Base-by-base conservation (phyloP, 164 flowering plant genomes). In the Magnolia sinica region DNA sequence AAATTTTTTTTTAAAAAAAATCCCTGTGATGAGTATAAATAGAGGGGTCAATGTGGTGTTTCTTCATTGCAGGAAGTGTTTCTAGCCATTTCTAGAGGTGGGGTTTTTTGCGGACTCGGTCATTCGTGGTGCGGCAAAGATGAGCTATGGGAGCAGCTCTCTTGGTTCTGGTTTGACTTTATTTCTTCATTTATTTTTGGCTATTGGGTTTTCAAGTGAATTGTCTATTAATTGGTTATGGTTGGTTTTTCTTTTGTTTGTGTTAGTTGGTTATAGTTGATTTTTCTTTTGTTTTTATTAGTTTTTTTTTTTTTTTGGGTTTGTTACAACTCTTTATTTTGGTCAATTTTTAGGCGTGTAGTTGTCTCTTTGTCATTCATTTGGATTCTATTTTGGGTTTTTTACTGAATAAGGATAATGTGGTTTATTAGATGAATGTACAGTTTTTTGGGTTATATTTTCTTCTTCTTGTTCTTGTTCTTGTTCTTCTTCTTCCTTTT, bases 151-250 rank as follows among this genome's bases (percentile, higher is more conserved):
- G 70, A 87, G 87, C 80, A 79, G 79, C 65, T 83, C 91, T 49
- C 76, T 82, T 82, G 84, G 95, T 75, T 55, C 98, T 82, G 99
- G 99, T 95, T 83, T 80, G 96, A 86, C 72, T 71, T 58, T 55
- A 55, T 55, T 55, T 55, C 61, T 4, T 27, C 23, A 27, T 4
- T 23, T 50, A 2, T 64, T 3, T 16, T 73, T 27, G 2, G 61
- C 2, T 13, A 55, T 55, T 55, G 61, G 61, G 61, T 10, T 11
- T 55, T 55, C 61, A 37, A 37, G 45, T 37, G 45, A 37, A 37
- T 37, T 37, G 45, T 37, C 7, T 37, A 5, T 37, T 37, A 37
- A 37, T 37, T 37, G 45, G 45, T 37, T 37, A 37, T 55, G 2
- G 18, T 55, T 55, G 61, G 0, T 55, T 55, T 55, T 55, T 55